These are phyloP conservation scores for Fusarium buharicum DNA, from an alignment of 2,329 filamentous ascomycete species.

Conservation along the genomic window DNA sequence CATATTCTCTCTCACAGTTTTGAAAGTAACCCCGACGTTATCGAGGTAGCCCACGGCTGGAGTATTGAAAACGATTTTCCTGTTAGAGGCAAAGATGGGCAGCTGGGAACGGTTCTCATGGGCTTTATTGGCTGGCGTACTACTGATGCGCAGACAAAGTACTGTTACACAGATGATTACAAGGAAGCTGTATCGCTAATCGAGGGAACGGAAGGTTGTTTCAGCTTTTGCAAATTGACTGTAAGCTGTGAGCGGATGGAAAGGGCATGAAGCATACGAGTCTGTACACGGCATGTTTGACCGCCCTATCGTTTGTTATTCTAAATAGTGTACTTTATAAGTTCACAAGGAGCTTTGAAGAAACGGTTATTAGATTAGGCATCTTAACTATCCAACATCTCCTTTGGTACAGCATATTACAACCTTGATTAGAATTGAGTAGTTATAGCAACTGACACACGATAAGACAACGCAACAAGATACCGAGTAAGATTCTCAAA, in stretches of 20 bases:
- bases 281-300: neutral
- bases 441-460: too few relatives aligned
- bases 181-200: neutral
- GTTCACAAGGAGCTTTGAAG: too few relatives aligned
- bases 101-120: constrained; percentile 1
- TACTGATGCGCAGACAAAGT: neutral
- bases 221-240: neutral
- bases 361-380: too few relatives aligned
- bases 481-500: too few relatives aligned
- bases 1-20: neutral
- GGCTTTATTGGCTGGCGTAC: constrained; percentile 5
- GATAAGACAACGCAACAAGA: too few relatives aligned
- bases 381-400: too few relatives aligned
- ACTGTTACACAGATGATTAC: neutral
- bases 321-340: neutral
- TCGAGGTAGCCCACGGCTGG: constrained; percentile 6
- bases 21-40: neutral
- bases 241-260: constrained; percentile 5
- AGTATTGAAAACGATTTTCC: constrained; percentile 20
- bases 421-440: too few relatives aligned
- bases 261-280: neutral
- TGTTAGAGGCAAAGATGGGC: neutral
- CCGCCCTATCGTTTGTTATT: too few relatives aligned
- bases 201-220: neutral
- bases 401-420: too few relatives aligned